phyloP scores from a whole-genome alignment of 179 eudicot species.

The Silene vulgaris region DNA sequence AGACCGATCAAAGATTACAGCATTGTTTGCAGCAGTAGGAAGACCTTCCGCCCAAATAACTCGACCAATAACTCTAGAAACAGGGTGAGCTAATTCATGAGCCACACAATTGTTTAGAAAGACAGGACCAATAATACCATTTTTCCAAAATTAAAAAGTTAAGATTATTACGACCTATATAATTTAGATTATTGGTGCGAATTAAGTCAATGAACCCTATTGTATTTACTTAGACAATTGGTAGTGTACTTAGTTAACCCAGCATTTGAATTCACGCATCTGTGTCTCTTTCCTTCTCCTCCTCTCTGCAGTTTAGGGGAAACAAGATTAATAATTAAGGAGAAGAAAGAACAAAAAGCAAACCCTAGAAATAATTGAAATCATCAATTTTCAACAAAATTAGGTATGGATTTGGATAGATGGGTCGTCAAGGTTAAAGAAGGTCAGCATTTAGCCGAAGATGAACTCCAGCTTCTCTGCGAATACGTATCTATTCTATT shows the following conservation, averaged over 20 bases:
- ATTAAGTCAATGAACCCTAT: too few relatives aligned
- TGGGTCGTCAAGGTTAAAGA: conserved; percentile 83
- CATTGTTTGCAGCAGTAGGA: too few relatives aligned
- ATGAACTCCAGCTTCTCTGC: conserved; percentile 81
- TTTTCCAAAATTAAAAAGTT: too few relatives aligned
- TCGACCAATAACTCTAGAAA: too few relatives aligned
- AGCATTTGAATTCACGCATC: conserved; percentile 3
- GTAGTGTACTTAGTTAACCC: not conserved
- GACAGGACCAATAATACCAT: too few relatives aligned
- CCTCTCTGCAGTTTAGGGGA: not conserved
- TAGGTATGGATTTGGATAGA: conserved; percentile 71
- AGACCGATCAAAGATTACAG: too few relatives aligned
- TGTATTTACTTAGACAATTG: too few relatives aligned
- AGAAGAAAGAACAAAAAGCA: not conserved
- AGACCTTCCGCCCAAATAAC: too few relatives aligned
- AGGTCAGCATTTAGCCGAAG: conserved; percentile 80
- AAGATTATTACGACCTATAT: too few relatives aligned
- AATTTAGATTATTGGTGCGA: too few relatives aligned
- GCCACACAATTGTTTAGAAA: too few relatives aligned
- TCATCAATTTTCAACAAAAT: not conserved
- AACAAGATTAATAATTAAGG: not conserved
- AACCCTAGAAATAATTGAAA: conserved; percentile 11
- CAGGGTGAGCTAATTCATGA: too few relatives aligned
- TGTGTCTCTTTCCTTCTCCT: not conserved
- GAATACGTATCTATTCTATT: conserved; percentile 47